Evolutionary conservation across 1,284 basidiomycete genomes (phyloP), one percentile per base, ranked within the genome.

Genomic region (Schizophyllum commune): DNA sequence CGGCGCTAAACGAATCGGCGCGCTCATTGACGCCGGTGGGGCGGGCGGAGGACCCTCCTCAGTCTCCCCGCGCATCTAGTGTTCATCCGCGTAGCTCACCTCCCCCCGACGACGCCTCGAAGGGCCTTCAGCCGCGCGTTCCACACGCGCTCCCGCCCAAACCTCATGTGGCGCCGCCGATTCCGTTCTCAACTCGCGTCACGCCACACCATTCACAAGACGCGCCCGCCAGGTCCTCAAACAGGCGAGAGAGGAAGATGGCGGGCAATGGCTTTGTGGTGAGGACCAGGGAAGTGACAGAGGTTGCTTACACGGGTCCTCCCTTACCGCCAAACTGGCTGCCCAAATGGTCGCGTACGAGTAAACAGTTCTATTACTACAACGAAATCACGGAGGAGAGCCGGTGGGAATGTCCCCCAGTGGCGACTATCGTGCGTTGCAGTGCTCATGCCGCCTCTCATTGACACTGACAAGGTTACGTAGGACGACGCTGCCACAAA

Each of bases 401-500:
- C 58, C 20, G 58, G 0, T 65, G 65, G 65, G 65, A 65, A n/a
- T 63, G 62, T 5, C 59, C 64, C 3, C 8, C 19, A 52, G n/a
- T 53, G 19, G 47, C 21, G 33, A 21, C 21, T 19, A 47, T 32
- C 47, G 21, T 32, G 13, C n/a, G 11, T 32, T 52, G 27, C 54
- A 60, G 56, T 62, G 62, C 62, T 62, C 61, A 64, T 60, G 57
- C 55, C 57, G 27, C 27, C 27, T 27, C 27, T 19, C 60, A 58
- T 56, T 55, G 20, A 52, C 55, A 64, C 32, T 55, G 64, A 55
- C 55, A 61, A 61, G 58, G 66, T 68, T 63, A 68, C 68, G 62
- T 65, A 69, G 62, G 63, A 70, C 69, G 72, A 71, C 65, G 66
- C 68, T 21, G 60, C 65, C 60, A 71, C 73, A 61, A 58, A 61